Evolutionary conservation across 768 basidiomycete genomes (phyloP).

Genomic region (Mycena galopus): DNA sequence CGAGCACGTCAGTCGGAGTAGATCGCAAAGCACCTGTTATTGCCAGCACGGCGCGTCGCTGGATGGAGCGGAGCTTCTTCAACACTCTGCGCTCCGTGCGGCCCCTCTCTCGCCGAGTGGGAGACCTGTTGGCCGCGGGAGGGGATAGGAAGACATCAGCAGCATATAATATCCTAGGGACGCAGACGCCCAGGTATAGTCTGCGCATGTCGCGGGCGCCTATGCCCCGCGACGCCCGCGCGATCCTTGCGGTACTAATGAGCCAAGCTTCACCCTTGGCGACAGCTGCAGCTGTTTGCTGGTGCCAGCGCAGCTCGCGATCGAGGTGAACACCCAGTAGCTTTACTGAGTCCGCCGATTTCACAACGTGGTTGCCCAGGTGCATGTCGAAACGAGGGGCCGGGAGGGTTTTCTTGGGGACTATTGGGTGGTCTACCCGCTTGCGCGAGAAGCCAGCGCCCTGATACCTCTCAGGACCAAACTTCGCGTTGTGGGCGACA

Average conservation of each 20-base stretch:
- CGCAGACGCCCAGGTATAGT: too few species aligned
- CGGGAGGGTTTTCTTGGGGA: background rate
- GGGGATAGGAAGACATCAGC: too few species aligned
- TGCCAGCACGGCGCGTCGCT: constrained; percentile 30
- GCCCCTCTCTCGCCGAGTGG: too few species aligned
- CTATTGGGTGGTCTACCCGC: background rate
- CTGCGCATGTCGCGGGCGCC: too few species aligned
- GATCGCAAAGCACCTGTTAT: constrained; percentile 36
- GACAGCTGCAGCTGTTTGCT: too few species aligned
- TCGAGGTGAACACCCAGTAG: too few species aligned
- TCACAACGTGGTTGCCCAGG: background rate
- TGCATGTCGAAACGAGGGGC: background rate
- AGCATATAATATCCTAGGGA: too few species aligned
- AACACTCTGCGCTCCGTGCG: background rate
- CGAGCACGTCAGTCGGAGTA: constrained; percentile 28
- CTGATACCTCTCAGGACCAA: background rate
- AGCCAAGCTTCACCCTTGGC: too few species aligned
- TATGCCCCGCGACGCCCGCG: too few species aligned
- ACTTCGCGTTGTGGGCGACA: background rate
- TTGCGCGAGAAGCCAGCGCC: background rate
- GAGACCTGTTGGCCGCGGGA: too few species aligned
- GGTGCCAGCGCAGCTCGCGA: too few species aligned
- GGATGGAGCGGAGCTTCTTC: constrained; percentile 12
- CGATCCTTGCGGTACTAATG: too few species aligned
- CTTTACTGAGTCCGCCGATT: background rate